Evolutionary conservation across 768 basidiomycete genomes (phyloP), one percentile per base, ranked within the genome.

Genomic region (Suillus lakei): DNA sequence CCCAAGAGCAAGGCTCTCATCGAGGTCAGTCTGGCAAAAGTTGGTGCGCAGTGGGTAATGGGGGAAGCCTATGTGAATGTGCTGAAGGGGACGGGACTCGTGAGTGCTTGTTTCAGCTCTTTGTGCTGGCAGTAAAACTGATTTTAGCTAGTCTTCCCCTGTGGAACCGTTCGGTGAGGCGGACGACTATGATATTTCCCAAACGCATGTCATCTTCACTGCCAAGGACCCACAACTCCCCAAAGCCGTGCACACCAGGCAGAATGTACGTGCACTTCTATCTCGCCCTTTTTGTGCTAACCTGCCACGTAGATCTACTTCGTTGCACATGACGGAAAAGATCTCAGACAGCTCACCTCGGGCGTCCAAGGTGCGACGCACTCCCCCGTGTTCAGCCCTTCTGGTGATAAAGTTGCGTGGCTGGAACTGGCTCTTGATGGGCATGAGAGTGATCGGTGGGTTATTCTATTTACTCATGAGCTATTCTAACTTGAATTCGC

Each of bases 161-260:
- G 91, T 95, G 51, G 91, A 93, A 71, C 92, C 95, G 8, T 95
- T 96, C 69, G 95, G 94, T n/a, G 91, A 88, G 51, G 84, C 86
- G 1, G 88, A 91, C 66, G 90, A 96, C 79, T 93, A 92, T 72
- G 89, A 92, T 72, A 83, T 93, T 34, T 92, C 91, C 5, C 73
- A 79, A 3, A 81, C 82, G 13, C 83, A 89, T 64, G 85, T 99
- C 62, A 83, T 94, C 41, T 92, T 97, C 73, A 94, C 94, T 6
- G 83, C 95, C 61, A 96, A 96, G 73, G 93, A 97, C 70, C 91
- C 93, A 1, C 71, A 83, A 62, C 83, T 96, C 21, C 87, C 88
- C 15, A 83, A 86, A 50, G 91, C 96, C 0, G 88, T 83, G 84
- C 96, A 98, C 77, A 98, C 97, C 2, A 93, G 93, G 70, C 91